Conservation (phyloP, 2,329 filamentous ascomycete species). For the Diplodia mutila region DNA sequence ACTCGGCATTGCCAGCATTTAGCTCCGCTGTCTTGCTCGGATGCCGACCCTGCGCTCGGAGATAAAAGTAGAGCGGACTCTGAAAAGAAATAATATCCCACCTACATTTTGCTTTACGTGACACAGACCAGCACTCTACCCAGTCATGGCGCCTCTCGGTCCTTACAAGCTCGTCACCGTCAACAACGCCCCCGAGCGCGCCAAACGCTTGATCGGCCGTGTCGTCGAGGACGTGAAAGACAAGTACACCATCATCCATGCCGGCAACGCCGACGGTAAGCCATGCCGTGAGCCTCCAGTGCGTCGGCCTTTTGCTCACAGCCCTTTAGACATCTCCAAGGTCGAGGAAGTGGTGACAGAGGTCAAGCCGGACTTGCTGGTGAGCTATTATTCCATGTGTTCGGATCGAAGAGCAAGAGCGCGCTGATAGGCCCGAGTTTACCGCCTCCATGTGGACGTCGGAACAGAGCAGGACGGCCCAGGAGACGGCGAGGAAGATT, state of each 20-base stretch:
- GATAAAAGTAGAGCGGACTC: background rate
- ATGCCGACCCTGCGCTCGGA: constrained; percentile 9
- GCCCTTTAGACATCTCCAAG: constrained; percentile 49
- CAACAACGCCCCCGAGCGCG: constrained; percentile 69
- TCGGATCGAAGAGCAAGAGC: background rate
- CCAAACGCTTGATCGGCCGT: constrained; percentile 64
- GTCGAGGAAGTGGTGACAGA: constrained; percentile 59
- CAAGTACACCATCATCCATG: constrained; percentile 64
- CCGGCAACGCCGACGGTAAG: constrained; percentile 65
- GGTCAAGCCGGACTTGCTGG: constrained; percentile 59
- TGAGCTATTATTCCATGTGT: constrained; percentile 37
- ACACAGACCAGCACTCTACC: background rate
- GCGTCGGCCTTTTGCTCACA: background rate
- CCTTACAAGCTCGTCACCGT: constrained; percentile 69
- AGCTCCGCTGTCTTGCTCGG: constrained; percentile 2
- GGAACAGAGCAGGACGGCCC: constrained; percentile 54
- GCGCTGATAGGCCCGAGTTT: constrained; percentile 50
- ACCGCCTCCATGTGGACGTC: constrained; percentile 64
- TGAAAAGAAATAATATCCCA: background rate
- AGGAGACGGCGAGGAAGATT: constrained; percentile 49
- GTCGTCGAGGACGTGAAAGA: constrained; percentile 65
- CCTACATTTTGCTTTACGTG: background rate
- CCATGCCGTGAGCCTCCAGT: constrained; percentile 13
- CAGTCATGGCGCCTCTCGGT: constrained; percentile 39
- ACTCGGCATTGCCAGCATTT: constrained; percentile 8